Evolutionary conservation across 2,329 filamentous ascomycete species (phyloP), one percentile per base, ranked within the genome.

Genomic region (Diplodia sapinea): DNA sequence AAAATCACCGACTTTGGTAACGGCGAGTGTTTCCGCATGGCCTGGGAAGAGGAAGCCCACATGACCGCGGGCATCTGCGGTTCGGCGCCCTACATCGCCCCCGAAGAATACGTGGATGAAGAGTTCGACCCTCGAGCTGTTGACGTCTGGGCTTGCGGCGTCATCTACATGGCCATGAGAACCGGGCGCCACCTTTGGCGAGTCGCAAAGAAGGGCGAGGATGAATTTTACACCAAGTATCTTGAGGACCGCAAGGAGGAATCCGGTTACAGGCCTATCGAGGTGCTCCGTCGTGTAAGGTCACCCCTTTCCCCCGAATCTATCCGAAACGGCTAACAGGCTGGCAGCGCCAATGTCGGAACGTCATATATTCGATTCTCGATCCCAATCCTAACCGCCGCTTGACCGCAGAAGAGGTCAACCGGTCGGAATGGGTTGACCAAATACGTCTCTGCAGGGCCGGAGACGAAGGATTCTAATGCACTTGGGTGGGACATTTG

Each of bases 161-260:
- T 99, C 63, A 99, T 99, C 69, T 99, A 99, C 82, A 99, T 99
- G 95, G 95, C 95, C 15, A 99, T 99, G 95, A 87, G 95, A 68
- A 98, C 94, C 1, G 95, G 95, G 6, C 87, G 95, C 65, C 95
- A 99, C 79, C 84, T 99, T 9, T 99, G 95, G 95, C 91, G 94
- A 66, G 88, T 97, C n/a, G 95, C 95, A 7, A 94, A 94, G 80
- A 96, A 93, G 80, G 94, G 96, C 66, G 94, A 98, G 72, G 95
- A 99, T 75, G 95, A 98, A 76, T 99, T 98, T 74, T 99, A 97
- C 77, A 91, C 92, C 71, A 90, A 93, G 51, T 99, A 99, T 76
- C 86, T 99, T 5, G 91, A 96, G 76, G 95, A 95, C 36, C 89
- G 95, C 65, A 91, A 93, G 76, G 93, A 97, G 73, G 95, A 98